Evolutionary conservation across 495 filamentous ascomycete species (phyloP), one percentile per base, ranked within the genome.

Genomic region (Aspergillus bertholletiae): DNA sequence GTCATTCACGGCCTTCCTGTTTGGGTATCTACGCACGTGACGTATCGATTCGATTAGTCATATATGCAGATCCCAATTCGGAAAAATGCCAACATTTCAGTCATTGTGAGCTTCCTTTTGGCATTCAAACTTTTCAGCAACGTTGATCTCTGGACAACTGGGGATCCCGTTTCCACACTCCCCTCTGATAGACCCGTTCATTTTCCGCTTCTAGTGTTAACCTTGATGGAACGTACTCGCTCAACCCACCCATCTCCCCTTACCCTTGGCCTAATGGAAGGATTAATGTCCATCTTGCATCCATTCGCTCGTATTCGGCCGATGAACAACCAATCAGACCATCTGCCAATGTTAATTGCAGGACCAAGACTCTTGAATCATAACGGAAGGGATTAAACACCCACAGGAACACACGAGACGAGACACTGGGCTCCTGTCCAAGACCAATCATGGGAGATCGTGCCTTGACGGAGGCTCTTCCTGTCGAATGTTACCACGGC

Each of bases 221-320:
- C 17, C 37, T 20, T 40, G n/a, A 7, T 18, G 37, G 8, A 3
- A 20, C 17, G n/a, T 40, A 40, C 37, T 2, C 13, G 2, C 30
- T 3, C 13, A 18, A 40, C 2, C 18, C 15, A 17, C 7, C 37
- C 2, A 40, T 7, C 37, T 1, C 37, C 37, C 1, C 18, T 40
- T 17, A 18, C n/a, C 2, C 15, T n/a, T 20, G 17, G 37, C 13
- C 37, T 6, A 40, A 7, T 20, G 37, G 3, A 17, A 11, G 17
- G 37, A 17, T 6, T 9, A 17, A 17, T 40, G 7, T 4, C 37
- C 37, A 8, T 8, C 37, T 40, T 18, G 37, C 2, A 8, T 40
- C 37, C 37, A 13, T 40, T 17, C 1, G 22, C 53, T 50, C 53
- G 53, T 56, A 56, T 56, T 56, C 47, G 45, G 18, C 18, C 5